Percentiles rank a stretch among this genome's conserved stretches.
phyloP scores from a whole-genome alignment of 2,329 filamentous ascomycete species.

The Stagonosporopsis tanaceti region DNA sequence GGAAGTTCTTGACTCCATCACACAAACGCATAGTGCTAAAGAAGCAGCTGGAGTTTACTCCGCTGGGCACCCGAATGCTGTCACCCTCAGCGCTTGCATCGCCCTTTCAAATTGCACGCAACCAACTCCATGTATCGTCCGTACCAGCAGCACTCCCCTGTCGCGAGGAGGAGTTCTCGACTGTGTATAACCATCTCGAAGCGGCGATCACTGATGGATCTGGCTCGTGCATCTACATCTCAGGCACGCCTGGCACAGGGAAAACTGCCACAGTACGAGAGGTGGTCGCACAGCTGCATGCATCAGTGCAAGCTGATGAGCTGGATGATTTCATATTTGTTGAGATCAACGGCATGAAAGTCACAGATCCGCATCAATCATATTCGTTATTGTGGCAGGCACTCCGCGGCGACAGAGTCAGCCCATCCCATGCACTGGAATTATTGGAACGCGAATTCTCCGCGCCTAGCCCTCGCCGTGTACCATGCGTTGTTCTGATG shows the following conservation, averaged over 20 bases:
- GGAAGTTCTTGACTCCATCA: slow-evolving; percentile 67
- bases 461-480: slow-evolving; percentile 85
- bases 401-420: slow-evolving; percentile 89
- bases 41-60: slow-evolving; percentile 93
- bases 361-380: slow-evolving; percentile 95
- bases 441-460: slow-evolving; percentile 92
- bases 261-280: slow-evolving; percentile 98
- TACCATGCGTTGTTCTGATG: slow-evolving; percentile 97
- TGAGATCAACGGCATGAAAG: slow-evolving; percentile 99
- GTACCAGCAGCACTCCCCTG: slow-evolving; percentile 90
- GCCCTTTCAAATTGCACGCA: slow-evolving; percentile 90
- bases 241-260: slow-evolving; percentile 95
- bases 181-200: slow-evolving; percentile 92
- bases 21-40: slow-evolving; percentile 77
- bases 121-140: slow-evolving; percentile 89
- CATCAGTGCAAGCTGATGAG: slow-evolving; percentile 87
- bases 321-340: slow-evolving; percentile 99
- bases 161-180: slow-evolving; percentile 87
- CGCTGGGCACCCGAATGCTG: slow-evolving; percentile 85
- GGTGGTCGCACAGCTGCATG: slow-evolving; percentile 87
- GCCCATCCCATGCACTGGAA: slow-evolving; percentile 88
- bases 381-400: slow-evolving; percentile 97
- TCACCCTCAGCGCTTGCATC: slow-evolving; percentile 81
- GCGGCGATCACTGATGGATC: slow-evolving; percentile 92
- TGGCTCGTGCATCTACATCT: slow-evolving; percentile 98